A percentile compares a stretch with the other conserved stretches of the same genome.
Conservation (phyloP, 805 yeast genomes). For the Wickerhamiella spandovensis region DNA sequence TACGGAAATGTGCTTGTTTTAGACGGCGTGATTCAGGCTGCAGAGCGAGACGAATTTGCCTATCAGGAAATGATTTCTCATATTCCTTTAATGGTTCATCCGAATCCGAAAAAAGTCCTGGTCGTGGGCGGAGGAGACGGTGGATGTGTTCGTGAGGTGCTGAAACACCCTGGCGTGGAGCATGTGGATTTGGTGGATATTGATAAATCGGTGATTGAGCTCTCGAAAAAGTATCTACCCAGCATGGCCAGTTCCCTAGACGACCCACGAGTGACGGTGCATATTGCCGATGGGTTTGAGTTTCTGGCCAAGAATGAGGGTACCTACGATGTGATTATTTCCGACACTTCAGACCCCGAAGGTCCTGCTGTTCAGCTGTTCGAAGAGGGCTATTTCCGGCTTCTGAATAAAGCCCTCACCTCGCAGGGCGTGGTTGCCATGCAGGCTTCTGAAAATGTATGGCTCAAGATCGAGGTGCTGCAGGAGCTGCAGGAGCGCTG, state of each 20-base stretch:
- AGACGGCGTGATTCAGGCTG: constrained; percentile 83
- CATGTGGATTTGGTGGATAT: constrained; percentile 73
- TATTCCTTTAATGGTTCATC: constrained; percentile 66
- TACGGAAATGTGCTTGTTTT: constrained; percentile 83
- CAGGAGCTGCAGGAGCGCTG: constrained; percentile 73
- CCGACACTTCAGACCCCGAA: constrained; percentile 91
- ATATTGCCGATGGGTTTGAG: constrained; percentile 74
- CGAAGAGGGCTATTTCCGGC: constrained; percentile 59
- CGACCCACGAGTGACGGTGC: constrained; percentile 52
- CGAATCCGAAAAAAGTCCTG: constrained; percentile 57
- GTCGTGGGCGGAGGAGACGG: constrained; percentile 97
- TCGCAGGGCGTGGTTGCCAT: constrained; percentile 59
- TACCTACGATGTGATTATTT: constrained; percentile 69
- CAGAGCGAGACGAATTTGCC: constrained; percentile 87
- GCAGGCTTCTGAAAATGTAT: constrained; percentile 75
- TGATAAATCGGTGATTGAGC: constrained; percentile 66
- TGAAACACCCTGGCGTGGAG: constrained; percentile 54
- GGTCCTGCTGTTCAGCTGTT: constrained; percentile 90
- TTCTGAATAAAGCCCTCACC: constrained; percentile 50
- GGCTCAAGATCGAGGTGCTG: constrained; percentile 81
- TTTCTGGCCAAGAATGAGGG: constrained; percentile 38
- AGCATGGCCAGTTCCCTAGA: constrained; percentile 51
- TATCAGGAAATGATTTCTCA: constrained; percentile 89
- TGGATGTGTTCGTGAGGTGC: constrained; percentile 79
- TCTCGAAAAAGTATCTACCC: constrained; percentile 62